Conservation (phyloP, 192 early-diverging fungal genomes). For the Coemansia sp. region DNA sequence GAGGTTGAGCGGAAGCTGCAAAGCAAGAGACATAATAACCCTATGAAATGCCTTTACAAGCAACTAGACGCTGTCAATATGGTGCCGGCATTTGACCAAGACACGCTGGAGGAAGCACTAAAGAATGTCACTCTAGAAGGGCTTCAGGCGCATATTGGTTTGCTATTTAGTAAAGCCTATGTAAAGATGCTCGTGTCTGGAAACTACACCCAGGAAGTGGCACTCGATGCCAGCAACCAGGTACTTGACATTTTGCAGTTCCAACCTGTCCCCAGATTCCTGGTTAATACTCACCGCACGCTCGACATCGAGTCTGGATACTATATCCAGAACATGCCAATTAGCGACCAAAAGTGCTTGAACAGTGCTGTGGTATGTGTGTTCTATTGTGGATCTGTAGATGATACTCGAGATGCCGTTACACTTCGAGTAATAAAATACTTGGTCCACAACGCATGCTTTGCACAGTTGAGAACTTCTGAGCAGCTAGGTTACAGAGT, state of each 20-base stretch:
- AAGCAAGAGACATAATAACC: not conserved
- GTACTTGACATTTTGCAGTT: conserved; percentile 60
- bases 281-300: not conserved
- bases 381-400: conserved; percentile 73
- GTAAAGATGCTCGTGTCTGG: conserved; percentile 83
- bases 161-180: conserved; percentile 64
- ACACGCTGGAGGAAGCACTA: conserved; percentile 64
- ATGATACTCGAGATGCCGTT: conserved; percentile 59
- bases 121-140: conserved; percentile 71
- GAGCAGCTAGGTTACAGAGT: conserved; percentile 73
- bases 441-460: conserved; percentile 78
- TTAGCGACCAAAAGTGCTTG: conserved; percentile 68
- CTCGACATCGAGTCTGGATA: conserved; percentile 31
- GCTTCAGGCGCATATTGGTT: conserved; percentile 70
- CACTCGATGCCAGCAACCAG: conserved; percentile 57
- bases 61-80: not conserved
- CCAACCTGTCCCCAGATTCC: conserved; percentile 51
- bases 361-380: conserved; percentile 82
- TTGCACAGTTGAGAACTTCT: conserved; percentile 89
- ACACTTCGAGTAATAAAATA: conserved; percentile 67
- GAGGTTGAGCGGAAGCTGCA: not conserved
- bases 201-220: conserved; percentile 69
- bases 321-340: conserved; percentile 10
- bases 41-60: not conserved
- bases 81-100: conserved; percentile 54